These are phyloP conservation scores for Acanthamoeba royreba DNA, from an alignment of 208 protist genomes.

Conservation along the genomic window DNA sequence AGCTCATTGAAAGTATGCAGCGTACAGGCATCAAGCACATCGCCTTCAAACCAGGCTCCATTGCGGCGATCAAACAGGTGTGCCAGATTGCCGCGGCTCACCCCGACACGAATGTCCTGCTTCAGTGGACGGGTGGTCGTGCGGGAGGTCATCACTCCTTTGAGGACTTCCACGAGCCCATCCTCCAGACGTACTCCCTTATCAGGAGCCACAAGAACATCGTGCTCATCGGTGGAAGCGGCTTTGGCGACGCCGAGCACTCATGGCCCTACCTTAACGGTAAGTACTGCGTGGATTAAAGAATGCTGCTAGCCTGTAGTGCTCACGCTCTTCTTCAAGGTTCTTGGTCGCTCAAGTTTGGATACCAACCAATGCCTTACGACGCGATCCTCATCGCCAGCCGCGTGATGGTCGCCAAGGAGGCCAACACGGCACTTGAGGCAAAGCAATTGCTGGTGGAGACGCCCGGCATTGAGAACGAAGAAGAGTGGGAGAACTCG, in stretches of 20 bases:
- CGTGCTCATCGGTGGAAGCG: constrained; percentile 77
- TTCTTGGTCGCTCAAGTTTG: constrained; percentile 69
- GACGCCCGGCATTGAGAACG: constrained; percentile 61
- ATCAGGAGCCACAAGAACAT: constrained; percentile 76
- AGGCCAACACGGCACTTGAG: constrained; percentile 66
- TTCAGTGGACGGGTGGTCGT: constrained; percentile 83
- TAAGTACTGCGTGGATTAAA: background rate
- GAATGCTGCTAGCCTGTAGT: background rate
- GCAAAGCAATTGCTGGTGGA: constrained; percentile 77
- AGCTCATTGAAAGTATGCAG: constrained; percentile 66
- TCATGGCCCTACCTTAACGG: constrained; percentile 52
- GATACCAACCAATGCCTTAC: constrained; percentile 77
- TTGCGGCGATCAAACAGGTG: constrained; percentile 69
- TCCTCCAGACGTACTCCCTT: constrained; percentile 77
- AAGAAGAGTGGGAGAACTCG: constrained; percentile 76
- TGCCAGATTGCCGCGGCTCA: constrained; percentile 69
- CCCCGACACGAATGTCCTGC: constrained; percentile 71
- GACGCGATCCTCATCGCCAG: constrained; percentile 79
- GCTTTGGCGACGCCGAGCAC: constrained; percentile 74
- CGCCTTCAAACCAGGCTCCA: constrained; percentile 79
- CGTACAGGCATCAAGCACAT: constrained; percentile 71
- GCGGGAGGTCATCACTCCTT: constrained; percentile 82
- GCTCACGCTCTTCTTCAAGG: background rate
- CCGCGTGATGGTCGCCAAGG: constrained; percentile 77
- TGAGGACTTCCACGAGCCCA: constrained; percentile 79